Conservation (phyloP, 176 grass and related monocot species). For the Leersia perrieri region DNA sequence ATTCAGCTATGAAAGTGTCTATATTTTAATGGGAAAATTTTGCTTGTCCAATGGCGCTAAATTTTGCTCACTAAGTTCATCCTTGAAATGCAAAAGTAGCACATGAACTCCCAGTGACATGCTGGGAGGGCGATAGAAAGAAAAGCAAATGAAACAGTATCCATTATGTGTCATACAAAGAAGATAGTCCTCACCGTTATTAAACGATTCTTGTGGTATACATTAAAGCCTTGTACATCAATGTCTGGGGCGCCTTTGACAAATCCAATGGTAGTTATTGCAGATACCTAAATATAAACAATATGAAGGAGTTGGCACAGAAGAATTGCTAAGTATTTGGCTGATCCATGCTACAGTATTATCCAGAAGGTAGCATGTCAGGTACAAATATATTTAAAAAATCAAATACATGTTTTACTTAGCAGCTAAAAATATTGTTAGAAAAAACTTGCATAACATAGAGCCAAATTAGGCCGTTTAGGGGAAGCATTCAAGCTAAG, state of each 20-base stretch:
- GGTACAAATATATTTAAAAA: constrained; percentile 10
- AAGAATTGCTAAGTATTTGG: not conserved
- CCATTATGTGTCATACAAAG: constrained; percentile 15
- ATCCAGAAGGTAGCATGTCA: not conserved
- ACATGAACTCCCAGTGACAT: not conserved
- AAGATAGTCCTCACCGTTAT: constrained; percentile 67
- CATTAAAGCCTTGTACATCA: constrained; percentile 92
- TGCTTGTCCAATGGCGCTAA: no score
- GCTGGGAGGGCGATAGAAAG: not conserved
- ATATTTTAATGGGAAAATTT: not conserved
- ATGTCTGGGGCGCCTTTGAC: constrained; percentile 85
- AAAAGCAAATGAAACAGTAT: constrained; percentile 19
- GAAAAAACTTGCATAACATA: not conserved
- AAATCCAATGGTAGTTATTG: constrained; percentile 91
- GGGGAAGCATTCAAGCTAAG: not conserved
- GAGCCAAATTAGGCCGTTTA: not conserved
- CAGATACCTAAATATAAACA: constrained; percentile 49
- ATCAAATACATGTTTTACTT: constrained; percentile 8
- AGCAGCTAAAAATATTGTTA: constrained; percentile 19
- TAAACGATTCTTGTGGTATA: constrained; percentile 97
- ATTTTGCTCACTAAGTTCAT: not conserved
- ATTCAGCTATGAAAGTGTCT: not conserved
- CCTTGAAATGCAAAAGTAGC: not conserved
- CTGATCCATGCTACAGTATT: constrained; percentile 13
- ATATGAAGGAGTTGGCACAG: constrained; percentile 4